These are phyloP conservation scores for Trichosporon faecale DNA, from an alignment of 1,284 basidiomycete species.

Conservation along the genomic window DNA sequence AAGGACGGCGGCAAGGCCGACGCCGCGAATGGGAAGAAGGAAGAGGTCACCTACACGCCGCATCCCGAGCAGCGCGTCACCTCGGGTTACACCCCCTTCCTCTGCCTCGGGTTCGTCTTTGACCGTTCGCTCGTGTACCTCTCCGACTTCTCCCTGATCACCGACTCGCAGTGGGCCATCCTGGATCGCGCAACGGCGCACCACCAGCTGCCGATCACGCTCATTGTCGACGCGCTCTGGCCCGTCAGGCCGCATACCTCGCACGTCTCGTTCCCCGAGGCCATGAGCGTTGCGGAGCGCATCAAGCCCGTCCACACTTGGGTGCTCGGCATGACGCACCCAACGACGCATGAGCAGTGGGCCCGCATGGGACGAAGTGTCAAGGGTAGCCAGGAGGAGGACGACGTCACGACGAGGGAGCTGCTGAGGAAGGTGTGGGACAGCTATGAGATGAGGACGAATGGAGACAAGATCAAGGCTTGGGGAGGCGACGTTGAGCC, in stretches of 20 bases:
- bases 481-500: constrained; percentile 37
- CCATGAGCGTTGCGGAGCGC: constrained; percentile 39
- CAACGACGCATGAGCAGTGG: constrained; percentile 51
- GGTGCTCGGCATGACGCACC: constrained; percentile 49
- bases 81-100: constrained; percentile 31
- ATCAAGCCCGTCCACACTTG: constrained; percentile 44
- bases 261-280: constrained; percentile 48
- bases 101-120: constrained; percentile 49
- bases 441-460: constrained; percentile 15
- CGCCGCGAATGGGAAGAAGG: neutral
- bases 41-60: constrained; percentile 4
- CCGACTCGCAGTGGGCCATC: constrained; percentile 32
- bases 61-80: constrained; percentile 12
- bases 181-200: constrained; percentile 21
- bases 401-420: constrained; percentile 19
- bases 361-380: constrained; percentile 40
- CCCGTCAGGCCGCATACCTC: constrained; percentile 41
- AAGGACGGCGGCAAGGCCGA: neutral
- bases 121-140: constrained; percentile 44
- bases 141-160: constrained; percentile 45
- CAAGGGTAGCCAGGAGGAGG: constrained; percentile 17
- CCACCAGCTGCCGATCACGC: constrained; percentile 25
- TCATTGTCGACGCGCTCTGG: constrained; percentile 51
- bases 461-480: constrained; percentile 12
- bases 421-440: constrained; percentile 23